Base-by-base conservation (phyloP, 129 eudicot genomes). In the Logfia minima region DNA sequence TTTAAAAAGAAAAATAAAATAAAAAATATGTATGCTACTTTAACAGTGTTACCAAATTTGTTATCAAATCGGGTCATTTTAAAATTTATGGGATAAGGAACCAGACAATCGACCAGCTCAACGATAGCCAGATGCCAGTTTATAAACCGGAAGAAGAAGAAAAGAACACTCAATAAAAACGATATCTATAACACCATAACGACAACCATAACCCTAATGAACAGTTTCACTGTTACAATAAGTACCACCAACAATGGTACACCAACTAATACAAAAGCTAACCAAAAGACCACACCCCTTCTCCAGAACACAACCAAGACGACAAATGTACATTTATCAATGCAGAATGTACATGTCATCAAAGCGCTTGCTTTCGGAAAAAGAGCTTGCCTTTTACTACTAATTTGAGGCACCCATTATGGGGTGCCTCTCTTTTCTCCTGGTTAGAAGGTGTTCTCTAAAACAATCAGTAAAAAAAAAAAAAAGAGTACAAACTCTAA, bases 401-500 rank as follows among this genome's bases (percentile, higher is more conserved):
- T 74, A 43, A 48, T 35, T 67, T 58, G 75, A 66, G 61, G 29
- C 83, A 67, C 79, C 79, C 70, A 58, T 52, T 69, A 74, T 71
- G 26, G 75, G 75, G 70, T 9, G 24, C 28, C 72, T 67, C 79
- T 58, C 70, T 66, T 68, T 58, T n/a, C 83, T 52, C 79, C 76
- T 81, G 35, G 84, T 75, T 34, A 81, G 59, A 48, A 48, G n/a
- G 22, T 31, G 74, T 68, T 66, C 75, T 32, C 59, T 62, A 71
- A 77, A 76, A 79, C 84, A 81, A 81, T 81, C 84, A 74, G 80
- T 81, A 81, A 75, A 75, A 68, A 71, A 16, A 75, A 80, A 43
- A 75, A 75, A 79, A 16, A 75, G 73, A 43, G 76, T 75, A 81
- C 84, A 75, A 32, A 67, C 68, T 69, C 84, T 81, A 81, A 67